Conservation (phyloP, 2,329 filamentous ascomycete species). For the Aspergillus sp. region DNA sequence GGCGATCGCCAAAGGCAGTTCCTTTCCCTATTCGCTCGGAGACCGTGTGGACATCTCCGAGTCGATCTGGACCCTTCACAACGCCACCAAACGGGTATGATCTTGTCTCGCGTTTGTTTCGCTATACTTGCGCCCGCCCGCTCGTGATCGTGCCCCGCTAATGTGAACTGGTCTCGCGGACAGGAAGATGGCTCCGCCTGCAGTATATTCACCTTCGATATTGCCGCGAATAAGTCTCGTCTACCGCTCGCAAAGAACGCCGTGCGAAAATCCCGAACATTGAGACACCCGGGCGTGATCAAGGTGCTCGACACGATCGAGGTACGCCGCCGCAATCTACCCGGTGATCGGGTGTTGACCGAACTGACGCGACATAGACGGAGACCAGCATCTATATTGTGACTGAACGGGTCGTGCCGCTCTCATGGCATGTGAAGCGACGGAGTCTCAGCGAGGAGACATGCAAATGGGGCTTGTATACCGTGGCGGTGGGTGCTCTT, state of each 20-base stretch:
- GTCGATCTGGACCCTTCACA: conserved; percentile 95
- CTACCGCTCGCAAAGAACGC: conserved; percentile 90
- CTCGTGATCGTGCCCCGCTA: conserved; percentile 8
- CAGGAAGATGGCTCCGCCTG: conserved; percentile 93
- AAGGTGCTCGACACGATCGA: conserved; percentile 94
- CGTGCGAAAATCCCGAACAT: conserved; percentile 85
- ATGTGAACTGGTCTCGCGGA: conserved; percentile 5
- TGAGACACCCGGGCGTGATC: conserved; percentile 91
- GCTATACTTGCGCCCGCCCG: neutral
- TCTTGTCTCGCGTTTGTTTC: neutral
- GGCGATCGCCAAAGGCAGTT: conserved; percentile 89
- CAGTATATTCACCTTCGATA: conserved; percentile 96
- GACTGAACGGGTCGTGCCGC: conserved; percentile 81
- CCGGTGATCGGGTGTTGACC: neutral
- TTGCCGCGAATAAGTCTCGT: conserved; percentile 73
- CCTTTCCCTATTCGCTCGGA: conserved; percentile 89
- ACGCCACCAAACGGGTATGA: conserved; percentile 82
- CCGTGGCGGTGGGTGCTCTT: conserved; percentile 64
- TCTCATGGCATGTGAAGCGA: conserved; percentile 86
- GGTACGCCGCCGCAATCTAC: conserved; percentile 50
- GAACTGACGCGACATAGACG: conserved; percentile 56
- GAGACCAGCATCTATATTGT: conserved; percentile 95
- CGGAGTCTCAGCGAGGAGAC: conserved; percentile 88
- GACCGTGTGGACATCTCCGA: conserved; percentile 89
- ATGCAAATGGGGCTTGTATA: conserved; percentile 92